Evolutionary conservation across 306 rosid genomes (phyloP).

Genomic region (Rosa persica): DNA sequence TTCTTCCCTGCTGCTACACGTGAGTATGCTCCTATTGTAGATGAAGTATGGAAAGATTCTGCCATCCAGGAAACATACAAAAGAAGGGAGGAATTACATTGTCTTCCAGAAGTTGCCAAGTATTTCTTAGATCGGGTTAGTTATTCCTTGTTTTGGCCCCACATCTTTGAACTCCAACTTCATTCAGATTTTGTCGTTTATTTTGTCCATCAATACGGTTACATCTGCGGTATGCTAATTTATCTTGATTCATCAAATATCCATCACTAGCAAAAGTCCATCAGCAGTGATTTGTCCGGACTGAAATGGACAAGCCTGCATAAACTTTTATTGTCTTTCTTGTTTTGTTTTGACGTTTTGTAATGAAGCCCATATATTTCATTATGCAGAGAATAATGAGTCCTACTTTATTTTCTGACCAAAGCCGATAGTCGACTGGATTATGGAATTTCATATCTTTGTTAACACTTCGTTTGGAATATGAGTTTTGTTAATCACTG

Average conservation of each 20-base stretch:
- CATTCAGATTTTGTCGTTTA: background rate
- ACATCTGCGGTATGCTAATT: background rate
- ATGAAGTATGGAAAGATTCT: slow-evolving; percentile 82
- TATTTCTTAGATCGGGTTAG: slow-evolving; percentile 85
- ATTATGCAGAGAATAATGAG: background rate
- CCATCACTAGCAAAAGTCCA: background rate
- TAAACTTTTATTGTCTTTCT: background rate
- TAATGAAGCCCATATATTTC: background rate
- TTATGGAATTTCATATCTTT: background rate
- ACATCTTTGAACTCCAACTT: background rate
- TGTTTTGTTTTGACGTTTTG: background rate
- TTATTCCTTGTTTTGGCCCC: background rate
- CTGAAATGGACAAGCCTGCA: background rate
- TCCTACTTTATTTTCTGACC: background rate
- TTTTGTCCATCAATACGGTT: background rate
- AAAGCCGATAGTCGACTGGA: background rate
- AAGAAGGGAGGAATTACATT: slow-evolving; percentile 76
- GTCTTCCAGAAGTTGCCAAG: slow-evolving; percentile 85
- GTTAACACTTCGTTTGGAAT: background rate
- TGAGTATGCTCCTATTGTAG: slow-evolving; percentile 89
- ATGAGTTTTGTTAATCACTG: background rate
- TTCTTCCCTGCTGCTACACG: slow-evolving; percentile 97
- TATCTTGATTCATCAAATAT: background rate
- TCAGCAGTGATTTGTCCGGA: background rate
- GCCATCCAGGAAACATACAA: slow-evolving; percentile 88